Base-by-base conservation (phyloP, 2,329 filamentous ascomycete genomes). In the Botrytis squamosa region DNA sequence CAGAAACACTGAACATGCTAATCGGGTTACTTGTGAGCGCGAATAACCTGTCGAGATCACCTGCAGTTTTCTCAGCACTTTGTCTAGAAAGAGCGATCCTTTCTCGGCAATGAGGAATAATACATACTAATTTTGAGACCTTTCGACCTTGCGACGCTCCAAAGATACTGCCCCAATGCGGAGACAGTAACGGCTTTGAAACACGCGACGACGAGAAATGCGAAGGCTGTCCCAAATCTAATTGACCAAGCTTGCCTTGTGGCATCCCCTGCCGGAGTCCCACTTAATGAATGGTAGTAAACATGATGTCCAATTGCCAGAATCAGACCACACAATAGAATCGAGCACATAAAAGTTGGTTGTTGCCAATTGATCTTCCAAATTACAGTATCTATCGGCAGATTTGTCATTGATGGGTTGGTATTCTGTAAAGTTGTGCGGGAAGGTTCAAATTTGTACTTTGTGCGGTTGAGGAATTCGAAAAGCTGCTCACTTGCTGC, bases 111-210 rank as follows among this genome's bases (percentile, higher is more conserved):
- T n/a, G 18, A 8, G 20, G 14, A 62, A 29, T 10, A 12, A 22
- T 3, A 66, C 25, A 36, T 66, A 66, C 63, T 42, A 18, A 66
- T 66, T 33, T 25, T 46, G 25, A 75, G 73, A 5, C 71, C n/a
- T 33, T 76, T 77, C 16, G 64, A 38, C 52, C 72, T 74, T 9
- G 76, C 57, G 2, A 77, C 9, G 5, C 60, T 74, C 77, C 77
- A 77, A 18, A 77, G 66, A 44, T 75, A 76, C 38, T 78, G 74
- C n/a, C 71, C 70, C 49, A 75, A 75, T 22, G 74, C 68, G 33
- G 46, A 52, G 38, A 71, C 59, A 18, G 57, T 70, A 33, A 73
- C 71, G 12, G 75, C 74, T 64, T 67, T 62, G 2, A 78, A 64
- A 22, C 36, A 62, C 12, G 75, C 75, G 38, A 75, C 57, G 20